Evolutionary conservation across 805 yeast genomes (phyloP).

Genomic region (Yamadazyma paraphyllophila): DNA sequence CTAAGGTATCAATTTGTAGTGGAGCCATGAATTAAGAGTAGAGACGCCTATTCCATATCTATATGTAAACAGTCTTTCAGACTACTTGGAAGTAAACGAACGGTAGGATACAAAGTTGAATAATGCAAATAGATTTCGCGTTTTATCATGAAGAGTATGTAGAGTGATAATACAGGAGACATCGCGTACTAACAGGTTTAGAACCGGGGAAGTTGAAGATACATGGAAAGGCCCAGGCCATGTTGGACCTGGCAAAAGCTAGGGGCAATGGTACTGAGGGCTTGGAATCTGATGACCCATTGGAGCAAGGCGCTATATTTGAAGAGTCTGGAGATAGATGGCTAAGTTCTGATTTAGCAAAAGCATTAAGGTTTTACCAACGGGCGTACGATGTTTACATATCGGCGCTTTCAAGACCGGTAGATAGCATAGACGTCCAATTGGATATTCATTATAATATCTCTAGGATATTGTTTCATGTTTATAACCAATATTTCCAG

Average conservation of each 20-base stretch:
- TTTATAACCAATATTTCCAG: conserved; percentile 50
- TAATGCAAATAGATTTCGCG: neutral
- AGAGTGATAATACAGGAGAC: neutral
- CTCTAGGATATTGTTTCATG: conserved; percentile 56
- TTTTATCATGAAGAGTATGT: conserved; percentile 13
- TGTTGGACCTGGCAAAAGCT: neutral
- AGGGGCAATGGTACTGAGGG: neutral
- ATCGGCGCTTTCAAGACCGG: conserved; percentile 5
- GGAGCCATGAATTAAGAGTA: neutral
- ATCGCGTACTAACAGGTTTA: conserved; percentile 8
- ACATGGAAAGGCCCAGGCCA: conserved; percentile 16
- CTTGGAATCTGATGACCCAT: conserved; percentile 40
- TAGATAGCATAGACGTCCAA: neutral
- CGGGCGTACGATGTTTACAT: conserved; percentile 46
- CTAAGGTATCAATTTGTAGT: conserved; percentile 3
- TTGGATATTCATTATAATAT: conserved; percentile 58
- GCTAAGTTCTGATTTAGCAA: conserved; percentile 63
- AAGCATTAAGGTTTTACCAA: conserved; percentile 64
- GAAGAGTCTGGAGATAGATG: conserved; percentile 80
- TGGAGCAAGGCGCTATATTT: conserved; percentile 56
- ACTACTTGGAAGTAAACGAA: too few species aligned
- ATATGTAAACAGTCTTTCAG: too few species aligned
- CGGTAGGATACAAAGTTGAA: neutral
- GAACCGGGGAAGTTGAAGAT: conserved; percentile 17
- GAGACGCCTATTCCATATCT: neutral